Base-by-base conservation (phyloP, 139 green algal genomes). In the Picochlorum sp. region DNA sequence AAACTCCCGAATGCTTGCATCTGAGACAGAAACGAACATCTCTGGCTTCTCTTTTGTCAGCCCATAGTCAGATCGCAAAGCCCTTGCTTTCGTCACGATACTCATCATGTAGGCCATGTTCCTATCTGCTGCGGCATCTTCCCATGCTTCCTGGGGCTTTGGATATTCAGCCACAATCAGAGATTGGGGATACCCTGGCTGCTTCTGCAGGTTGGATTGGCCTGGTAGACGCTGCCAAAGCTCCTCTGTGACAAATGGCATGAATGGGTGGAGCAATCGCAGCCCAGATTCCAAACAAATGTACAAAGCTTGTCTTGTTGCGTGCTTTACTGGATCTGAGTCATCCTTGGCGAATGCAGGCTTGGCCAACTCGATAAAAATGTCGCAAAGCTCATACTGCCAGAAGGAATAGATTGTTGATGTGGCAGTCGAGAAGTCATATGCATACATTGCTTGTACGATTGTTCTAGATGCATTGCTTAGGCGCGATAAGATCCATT, bases 321-420 rank as follows among this genome's bases (percentile, higher is more conserved):
- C 68, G 21, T 20, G 37, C 38, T 69, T 64, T 77, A 89, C 91
- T 34, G 65, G 65, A 47, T 45, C 30, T n/a, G 60, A 57, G n/a
- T 62, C 58, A 20, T 61, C 62, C 6, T 45, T 57, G 9, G 64
- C 52, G 74, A 95, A 83, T 37, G 88, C 75, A 2, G 85, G 87
- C 82, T 98, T 98, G 72, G 90, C 82, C 24, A 97, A 72, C 82
- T 98, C 92, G 62, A 98, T 98, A 84, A 95, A 97, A 45, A 97
- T 90, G 69, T 97, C 92, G 76, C 92, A 98, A 62, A 98, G 65
- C 49, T 95, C 81, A 70, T 97, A 95, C 84, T 96, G 89, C 89
- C 87, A 95, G 64, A 89, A 97, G 38, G 63, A 64, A 75, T 98
- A 98, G 23, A 93, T 24, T 13, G 74, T 73, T 62, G 82, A 79